Percentiles rank a stretch among this genome's conserved stretches.
Conservation (phyloP, 139 green algal genomes). For the Volvox africanus region DNA sequence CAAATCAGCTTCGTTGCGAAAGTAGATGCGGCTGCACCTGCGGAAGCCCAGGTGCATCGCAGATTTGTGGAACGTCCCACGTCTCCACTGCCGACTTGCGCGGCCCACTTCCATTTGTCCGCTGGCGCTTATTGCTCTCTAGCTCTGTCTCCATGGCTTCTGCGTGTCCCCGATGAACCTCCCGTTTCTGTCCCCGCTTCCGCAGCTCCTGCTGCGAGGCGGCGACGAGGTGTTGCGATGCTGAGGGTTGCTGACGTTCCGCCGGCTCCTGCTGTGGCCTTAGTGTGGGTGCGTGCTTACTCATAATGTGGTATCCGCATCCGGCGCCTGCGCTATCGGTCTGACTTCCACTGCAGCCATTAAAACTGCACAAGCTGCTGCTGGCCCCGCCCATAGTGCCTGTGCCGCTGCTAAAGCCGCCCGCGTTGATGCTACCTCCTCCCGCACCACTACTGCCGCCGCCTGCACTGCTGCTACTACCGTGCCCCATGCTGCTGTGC, state of each 20-base stretch:
- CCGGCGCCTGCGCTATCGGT: not conserved
- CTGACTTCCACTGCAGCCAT: not conserved
- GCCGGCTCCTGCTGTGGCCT: not conserved
- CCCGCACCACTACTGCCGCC: not conserved
- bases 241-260: not conserved
- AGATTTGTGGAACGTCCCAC: too few species aligned
- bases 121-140: not conserved
- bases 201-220: not conserved
- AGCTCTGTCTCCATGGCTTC: not conserved
- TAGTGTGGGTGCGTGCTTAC: not conserved
- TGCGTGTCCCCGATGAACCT: not conserved
- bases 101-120: not conserved
- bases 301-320: constrained; percentile 25
- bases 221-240: too few species aligned
- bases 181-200: not conserved
- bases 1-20: not conserved
- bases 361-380: not conserved
- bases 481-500: not conserved
- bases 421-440: not conserved
- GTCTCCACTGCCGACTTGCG: too few species aligned
- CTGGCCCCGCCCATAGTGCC: not conserved
- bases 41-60: not conserved
- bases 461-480: not conserved
- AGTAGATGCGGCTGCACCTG: not conserved
- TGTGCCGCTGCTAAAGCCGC: not conserved